phyloP scores from a whole-genome alignment of 371 early-diverging fungal species.

The Blakeslea trispora region DNA sequence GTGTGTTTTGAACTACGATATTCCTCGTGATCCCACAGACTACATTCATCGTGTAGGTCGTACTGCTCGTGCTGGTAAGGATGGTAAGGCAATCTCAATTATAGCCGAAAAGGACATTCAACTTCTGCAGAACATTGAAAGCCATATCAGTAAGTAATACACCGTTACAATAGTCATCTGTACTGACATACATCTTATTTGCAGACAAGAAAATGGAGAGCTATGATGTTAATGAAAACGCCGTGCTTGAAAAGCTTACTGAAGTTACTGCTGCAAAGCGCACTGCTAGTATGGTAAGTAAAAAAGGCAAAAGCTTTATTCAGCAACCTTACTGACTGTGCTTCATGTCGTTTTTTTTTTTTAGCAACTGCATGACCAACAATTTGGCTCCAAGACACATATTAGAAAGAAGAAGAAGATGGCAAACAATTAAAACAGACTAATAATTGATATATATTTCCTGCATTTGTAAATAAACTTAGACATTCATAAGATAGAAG shows the following conservation, averaged over 20 bases:
- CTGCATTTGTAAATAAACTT: no score
- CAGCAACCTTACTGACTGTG: not conserved
- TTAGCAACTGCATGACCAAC: slow-evolving; percentile 68
- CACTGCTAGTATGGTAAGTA: slow-evolving; percentile 79
- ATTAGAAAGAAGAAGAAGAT: slow-evolving; percentile 62
- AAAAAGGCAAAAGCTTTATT: not conserved
- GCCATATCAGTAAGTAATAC: slow-evolving; percentile 61
- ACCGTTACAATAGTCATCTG: no score
- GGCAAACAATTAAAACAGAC: not conserved
- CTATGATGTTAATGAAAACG: slow-evolving; percentile 74
- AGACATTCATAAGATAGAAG: no score
- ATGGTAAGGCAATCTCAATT: slow-evolving; percentile 90
- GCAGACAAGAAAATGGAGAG: slow-evolving; percentile 81
- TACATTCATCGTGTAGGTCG: slow-evolving; percentile 99
- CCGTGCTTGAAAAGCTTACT: slow-evolving; percentile 76
- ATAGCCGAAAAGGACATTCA: slow-evolving; percentile 93
- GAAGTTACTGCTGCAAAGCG: slow-evolving; percentile 90
- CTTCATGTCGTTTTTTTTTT: not conserved
- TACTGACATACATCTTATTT: no score
- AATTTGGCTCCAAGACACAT: slow-evolving; percentile 72
- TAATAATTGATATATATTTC: no score
- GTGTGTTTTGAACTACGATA: slow-evolving; percentile 95
- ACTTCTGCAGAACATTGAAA: slow-evolving; percentile 88
- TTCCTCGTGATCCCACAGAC: slow-evolving; percentile 97
- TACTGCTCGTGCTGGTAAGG: slow-evolving; percentile 96